Percentiles rank a stretch among this genome's conserved stretches.
Evolutionary conservation across 2,329 filamentous ascomycete genomes (phyloP).

Genomic region (Colletotrichum horii): DNA sequence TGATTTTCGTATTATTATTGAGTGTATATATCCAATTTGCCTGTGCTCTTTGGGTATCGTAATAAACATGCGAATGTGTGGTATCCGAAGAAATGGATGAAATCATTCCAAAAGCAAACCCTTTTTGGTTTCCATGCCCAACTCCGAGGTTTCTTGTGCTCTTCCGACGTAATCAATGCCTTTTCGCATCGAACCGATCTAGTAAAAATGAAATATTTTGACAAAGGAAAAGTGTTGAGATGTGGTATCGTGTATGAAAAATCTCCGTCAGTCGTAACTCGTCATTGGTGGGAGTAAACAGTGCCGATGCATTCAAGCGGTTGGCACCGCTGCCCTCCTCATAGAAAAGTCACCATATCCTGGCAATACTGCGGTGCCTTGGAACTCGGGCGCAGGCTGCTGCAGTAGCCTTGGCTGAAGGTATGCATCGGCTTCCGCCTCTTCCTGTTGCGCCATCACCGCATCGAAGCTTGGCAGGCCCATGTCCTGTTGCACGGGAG

Average conservation of each 20-base stretch:
- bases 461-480: slow-evolving; percentile 57
- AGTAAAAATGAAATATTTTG: not conserved
- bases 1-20: not conserved
- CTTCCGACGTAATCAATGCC: not conserved
- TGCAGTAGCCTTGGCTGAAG: slow-evolving; percentile 45
- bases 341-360: slow-evolving; percentile 38
- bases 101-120: not conserved
- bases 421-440: slow-evolving; percentile 48
- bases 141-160: not conserved
- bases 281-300: not conserved
- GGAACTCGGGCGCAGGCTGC: slow-evolving; percentile 36
- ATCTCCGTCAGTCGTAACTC: slow-evolving; percentile 3
- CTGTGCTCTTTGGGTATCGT: slow-evolving; percentile 14
- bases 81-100: not conserved
- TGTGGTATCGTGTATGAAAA: not conserved
- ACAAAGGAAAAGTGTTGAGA: not conserved
- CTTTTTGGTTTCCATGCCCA: not conserved
- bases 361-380: slow-evolving; percentile 40
- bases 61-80: not conserved
- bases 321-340: not conserved
- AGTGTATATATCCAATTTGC: not conserved
- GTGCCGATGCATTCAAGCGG: not conserved
- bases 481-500: slow-evolving; percentile 26
- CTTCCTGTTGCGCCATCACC: slow-evolving; percentile 45
- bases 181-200: not conserved